A percentile compares a stretch with the other conserved stretches of the same genome.
phyloP scores from a whole-genome alignment of 177 flowering plant genomes.

The Vitis hybrid region DNA sequence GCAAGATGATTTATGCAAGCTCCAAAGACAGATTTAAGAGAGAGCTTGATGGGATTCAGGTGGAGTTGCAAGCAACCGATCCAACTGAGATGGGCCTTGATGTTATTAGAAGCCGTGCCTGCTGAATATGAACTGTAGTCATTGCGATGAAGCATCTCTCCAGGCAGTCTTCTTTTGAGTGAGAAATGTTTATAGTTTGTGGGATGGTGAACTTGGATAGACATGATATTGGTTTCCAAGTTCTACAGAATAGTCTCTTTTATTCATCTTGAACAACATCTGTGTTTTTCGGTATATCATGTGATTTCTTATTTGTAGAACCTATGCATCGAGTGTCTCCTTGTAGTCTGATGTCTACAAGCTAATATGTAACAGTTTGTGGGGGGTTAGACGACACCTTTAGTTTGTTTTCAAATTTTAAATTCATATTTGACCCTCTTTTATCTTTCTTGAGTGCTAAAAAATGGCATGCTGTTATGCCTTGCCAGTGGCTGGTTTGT shows the following conservation, averaged over 20 bases:
- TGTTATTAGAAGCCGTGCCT: slow-evolving; percentile 43
- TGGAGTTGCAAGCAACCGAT: slow-evolving; percentile 51
- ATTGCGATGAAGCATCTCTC: slow-evolving; percentile 12
- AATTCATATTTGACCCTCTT: slow-evolving; percentile 19
- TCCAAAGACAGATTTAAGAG: slow-evolving; percentile 59
- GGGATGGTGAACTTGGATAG: slow-evolving; percentile 35
- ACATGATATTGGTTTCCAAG: slow-evolving; percentile 27
- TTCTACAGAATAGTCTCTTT: slow-evolving; percentile 16
- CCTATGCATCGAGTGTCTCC: slow-evolving; percentile 24
- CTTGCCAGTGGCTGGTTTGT: background rate
- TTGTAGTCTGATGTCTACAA: slow-evolving; percentile 35
- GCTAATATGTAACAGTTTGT: slow-evolving; percentile 42
- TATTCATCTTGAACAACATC: slow-evolving; percentile 17
- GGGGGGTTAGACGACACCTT: slow-evolving; percentile 34
- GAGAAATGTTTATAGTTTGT: slow-evolving; percentile 48
- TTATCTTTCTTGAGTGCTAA: slow-evolving; percentile 11
- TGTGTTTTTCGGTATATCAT: slow-evolving; percentile 32
- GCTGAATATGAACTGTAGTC: slow-evolving; percentile 15
- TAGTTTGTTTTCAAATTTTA: slow-evolving; percentile 22
- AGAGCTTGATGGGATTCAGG: slow-evolving; percentile 63
- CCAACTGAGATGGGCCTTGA: slow-evolving; percentile 49
- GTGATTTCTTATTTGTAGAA: slow-evolving; percentile 42
- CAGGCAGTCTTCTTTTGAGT: slow-evolving; percentile 28
- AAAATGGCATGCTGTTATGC: background rate
- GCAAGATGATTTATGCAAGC: slow-evolving; percentile 66